Percentiles rank a stretch among this genome's conserved stretches.
phyloP scores from a whole-genome alignment of 2,329 filamentous ascomycete species.

The Claviceps sp. region DNA sequence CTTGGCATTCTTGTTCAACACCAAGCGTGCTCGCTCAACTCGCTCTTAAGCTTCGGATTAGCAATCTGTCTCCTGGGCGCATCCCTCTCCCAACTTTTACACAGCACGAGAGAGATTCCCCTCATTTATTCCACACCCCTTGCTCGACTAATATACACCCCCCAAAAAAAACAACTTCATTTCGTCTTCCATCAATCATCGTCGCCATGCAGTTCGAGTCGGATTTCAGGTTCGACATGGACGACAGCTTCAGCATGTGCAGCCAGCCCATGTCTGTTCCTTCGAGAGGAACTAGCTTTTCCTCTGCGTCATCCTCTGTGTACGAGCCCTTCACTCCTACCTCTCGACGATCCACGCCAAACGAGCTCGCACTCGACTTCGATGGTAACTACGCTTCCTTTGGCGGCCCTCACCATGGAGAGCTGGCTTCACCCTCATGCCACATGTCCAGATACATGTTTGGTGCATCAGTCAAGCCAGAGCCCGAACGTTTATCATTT shows the following conservation, averaged over 20 bases:
- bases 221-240: constrained; percentile 26
- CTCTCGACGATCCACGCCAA: constrained; percentile 30
- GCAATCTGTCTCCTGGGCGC: not conserved
- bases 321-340: constrained; percentile 32
- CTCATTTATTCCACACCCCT: constrained; percentile 1
- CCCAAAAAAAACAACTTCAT: not conserved
- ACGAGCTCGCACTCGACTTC: constrained; percentile 24
- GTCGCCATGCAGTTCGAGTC: constrained; percentile 25
- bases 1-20: constrained; percentile 3
- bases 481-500: constrained; percentile 21
- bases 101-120: constrained; percentile 1
- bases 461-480: constrained; percentile 18
- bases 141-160: not conserved
- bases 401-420: constrained; percentile 14
- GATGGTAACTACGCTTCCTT: constrained; percentile 19
- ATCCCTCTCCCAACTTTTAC: not conserved
- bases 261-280: constrained; percentile 23
- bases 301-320: constrained; percentile 22
- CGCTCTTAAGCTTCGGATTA: constrained; percentile 1
- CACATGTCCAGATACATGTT: constrained; percentile 23
- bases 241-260: constrained; percentile 25
- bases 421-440: constrained; percentile 23
- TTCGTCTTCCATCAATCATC: not conserved
- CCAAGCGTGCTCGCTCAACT: not conserved
- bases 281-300: constrained; percentile 24